phyloP scores from a whole-genome alignment of 1,284 basidiomycete genomes.

The Amylostereum areolatum region DNA sequence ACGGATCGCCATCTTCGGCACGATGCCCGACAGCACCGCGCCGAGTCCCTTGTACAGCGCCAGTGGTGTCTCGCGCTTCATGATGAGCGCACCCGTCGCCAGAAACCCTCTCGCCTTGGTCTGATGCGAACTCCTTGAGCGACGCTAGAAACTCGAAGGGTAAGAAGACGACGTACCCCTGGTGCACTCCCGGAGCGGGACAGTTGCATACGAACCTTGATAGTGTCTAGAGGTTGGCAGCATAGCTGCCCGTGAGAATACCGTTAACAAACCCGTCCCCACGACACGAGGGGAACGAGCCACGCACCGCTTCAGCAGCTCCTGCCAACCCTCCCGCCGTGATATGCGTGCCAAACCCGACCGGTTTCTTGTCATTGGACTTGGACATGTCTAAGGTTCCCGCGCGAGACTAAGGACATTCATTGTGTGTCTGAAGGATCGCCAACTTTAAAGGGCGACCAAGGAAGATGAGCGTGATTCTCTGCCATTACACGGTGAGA shows the following conservation, averaged over 20 bases:
- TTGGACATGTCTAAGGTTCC: constrained; percentile 42
- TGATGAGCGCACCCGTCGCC: constrained; percentile 88
- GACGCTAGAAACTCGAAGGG: background rate
- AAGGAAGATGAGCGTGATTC: too few relatives aligned
- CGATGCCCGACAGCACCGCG: constrained; percentile 95
- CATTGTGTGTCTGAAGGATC: background rate
- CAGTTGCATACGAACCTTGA: constrained; percentile 98
- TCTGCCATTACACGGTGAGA: too few relatives aligned
- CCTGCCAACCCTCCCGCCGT: constrained; percentile 90
- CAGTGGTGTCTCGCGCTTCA: constrained; percentile 87
- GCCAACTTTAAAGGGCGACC: too few relatives aligned
- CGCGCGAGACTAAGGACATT: background rate
- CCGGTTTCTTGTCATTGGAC: constrained; percentile 59
- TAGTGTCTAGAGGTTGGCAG: constrained; percentile 90
- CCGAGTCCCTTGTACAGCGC: constrained; percentile 98
- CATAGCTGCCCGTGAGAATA: constrained; percentile 38
- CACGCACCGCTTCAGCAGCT: constrained; percentile 81
- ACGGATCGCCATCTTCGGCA: constrained; percentile 99
- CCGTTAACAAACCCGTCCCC: background rate
- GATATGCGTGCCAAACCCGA: constrained; percentile 85
- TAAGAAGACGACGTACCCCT: constrained; percentile 55
- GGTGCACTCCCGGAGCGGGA: constrained; percentile 71
- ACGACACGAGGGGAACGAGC: background rate
- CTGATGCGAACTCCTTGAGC: constrained; percentile 31
- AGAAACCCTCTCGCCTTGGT: constrained; percentile 91